Percentiles rank a stretch among this genome's conserved stretches.
phyloP scores from a whole-genome alignment of 1,284 basidiomycete species.

The Pseudozyma sp. region DNA sequence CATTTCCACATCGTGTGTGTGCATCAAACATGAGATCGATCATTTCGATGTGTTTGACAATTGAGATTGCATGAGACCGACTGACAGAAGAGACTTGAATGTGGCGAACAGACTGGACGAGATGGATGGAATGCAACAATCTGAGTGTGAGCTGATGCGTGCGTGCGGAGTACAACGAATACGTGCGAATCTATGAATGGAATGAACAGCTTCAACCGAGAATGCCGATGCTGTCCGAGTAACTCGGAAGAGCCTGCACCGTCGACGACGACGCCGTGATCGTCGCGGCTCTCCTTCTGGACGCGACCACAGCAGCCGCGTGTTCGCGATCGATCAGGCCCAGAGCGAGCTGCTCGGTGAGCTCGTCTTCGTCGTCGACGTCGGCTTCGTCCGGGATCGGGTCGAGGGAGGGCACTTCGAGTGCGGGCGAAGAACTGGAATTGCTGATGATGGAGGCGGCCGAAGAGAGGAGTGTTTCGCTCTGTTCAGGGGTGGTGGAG shows the following conservation, averaged over 20 bases:
- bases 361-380: constrained; percentile 39
- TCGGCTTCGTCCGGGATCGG: constrained; percentile 48
- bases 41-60: no score
- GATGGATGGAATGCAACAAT: no score
- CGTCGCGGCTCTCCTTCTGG: constrained; percentile 19
- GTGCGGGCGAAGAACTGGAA: constrained; percentile 16
- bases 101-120: no score
- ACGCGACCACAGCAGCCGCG: constrained; percentile 30
- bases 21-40: no score
- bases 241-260: constrained; percentile 30
- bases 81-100: no score
- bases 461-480: constrained; percentile 14
- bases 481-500: not conserved
- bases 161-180: not conserved
- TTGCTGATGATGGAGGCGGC: constrained; percentile 26
- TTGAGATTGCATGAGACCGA: no score
- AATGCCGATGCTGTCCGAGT: constrained; percentile 47
- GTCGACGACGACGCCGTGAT: constrained; percentile 11
- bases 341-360: constrained; percentile 47
- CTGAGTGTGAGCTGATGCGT: no score
- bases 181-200: not conserved
- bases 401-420: constrained; percentile 47
- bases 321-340: constrained; percentile 45
- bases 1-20: not conserved
- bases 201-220: constrained; percentile 20